Conservation (phyloP, 2,329 filamentous ascomycete species). For the Whalleya microplaca region DNA sequence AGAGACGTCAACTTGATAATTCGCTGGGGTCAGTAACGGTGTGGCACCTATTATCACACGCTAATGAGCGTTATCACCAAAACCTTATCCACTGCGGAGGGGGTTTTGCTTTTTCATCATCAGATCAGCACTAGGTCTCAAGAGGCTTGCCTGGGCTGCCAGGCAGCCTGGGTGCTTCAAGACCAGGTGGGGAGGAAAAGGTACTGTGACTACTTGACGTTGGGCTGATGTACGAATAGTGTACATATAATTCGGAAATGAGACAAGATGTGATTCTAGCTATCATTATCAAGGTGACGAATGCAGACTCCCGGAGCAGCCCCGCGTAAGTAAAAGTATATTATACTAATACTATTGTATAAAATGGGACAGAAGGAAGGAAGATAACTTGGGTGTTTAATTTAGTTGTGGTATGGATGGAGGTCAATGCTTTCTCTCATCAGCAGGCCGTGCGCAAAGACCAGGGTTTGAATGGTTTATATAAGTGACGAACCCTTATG, state of each 20-base stretch:
- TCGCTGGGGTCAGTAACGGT: conserved; percentile 17
- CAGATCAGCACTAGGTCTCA: conserved; percentile 17
- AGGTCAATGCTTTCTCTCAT: conserved; percentile 17
- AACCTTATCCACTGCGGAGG: not conserved
- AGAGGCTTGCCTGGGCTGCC: conserved; percentile 3
- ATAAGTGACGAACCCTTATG: conserved; percentile 1
- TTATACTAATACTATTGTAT: no score
- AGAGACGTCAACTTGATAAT: conserved; percentile 6
- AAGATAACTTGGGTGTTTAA: no score
- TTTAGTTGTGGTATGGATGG: not conserved
- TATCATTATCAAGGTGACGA: conserved; percentile 10
- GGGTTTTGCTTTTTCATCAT: not conserved
- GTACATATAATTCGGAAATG: not conserved
- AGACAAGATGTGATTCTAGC: conserved; percentile 15
- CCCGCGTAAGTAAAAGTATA: no score
- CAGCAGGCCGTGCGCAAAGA: conserved; percentile 9
- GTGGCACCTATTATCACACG: conserved; percentile 26
- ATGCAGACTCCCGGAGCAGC: conserved; percentile 5
- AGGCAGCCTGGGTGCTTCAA: not conserved
- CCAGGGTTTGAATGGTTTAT: conserved; percentile 8
- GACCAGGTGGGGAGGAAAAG: not conserved
- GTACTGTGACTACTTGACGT: not conserved
- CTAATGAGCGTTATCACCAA: conserved; percentile 20
- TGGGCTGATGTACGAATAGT: not conserved
- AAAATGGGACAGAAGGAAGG: no score